Base-by-base conservation (phyloP, 1,284 basidiomycete genomes). In the Vanrija humicola region DNA sequence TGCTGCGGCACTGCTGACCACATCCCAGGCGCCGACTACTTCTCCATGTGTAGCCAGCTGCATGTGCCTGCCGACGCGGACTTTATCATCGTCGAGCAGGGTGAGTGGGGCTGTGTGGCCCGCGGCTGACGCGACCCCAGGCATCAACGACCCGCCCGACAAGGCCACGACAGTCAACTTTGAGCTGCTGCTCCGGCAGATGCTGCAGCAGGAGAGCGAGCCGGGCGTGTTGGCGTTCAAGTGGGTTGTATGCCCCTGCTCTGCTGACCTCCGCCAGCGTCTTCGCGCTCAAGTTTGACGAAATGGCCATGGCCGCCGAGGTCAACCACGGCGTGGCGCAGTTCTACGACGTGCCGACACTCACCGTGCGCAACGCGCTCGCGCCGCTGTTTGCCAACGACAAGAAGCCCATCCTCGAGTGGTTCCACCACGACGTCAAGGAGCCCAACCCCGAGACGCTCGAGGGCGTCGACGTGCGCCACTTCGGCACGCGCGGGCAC, bases 331-430 rank as follows among this genome's bases (percentile, higher is more conserved):
- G 70, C 50, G 44, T 69, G 6, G 56, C 66, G 2, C 67, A 71
- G 43, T 73, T 54, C 55, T 76, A 76, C 59, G 74, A 76, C 51
- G 55, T 70, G 12, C 74, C 74, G 0, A 65, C 60, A 9, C 38
- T 76, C 5, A 68, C 68, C 12, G 44, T 68, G 23, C 65, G 71
- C 46, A 72, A 72, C 50, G 60, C 62, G 3, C 28, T 68, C 18
- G 58, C 70, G 16, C 69, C 60, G 4, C 46, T 59, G 3, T 54
- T 66, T 6, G 21, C n/a, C 25, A 25, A 50, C 48, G 28, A 38
- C 28, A 28, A 46, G 14, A 48, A 42, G 12, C 43, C 49, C 42
- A 18, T 19, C 19, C 10, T 14, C 42, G 21, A 43, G 44, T 45
- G 44, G 44, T 45, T 45, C 44, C 6, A 15, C 25, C 15, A 45